Evolutionary conservation across 441 rosid genomes (phyloP), one percentile per base, ranked within the genome.

Genomic region (Populus hybrid): DNA sequence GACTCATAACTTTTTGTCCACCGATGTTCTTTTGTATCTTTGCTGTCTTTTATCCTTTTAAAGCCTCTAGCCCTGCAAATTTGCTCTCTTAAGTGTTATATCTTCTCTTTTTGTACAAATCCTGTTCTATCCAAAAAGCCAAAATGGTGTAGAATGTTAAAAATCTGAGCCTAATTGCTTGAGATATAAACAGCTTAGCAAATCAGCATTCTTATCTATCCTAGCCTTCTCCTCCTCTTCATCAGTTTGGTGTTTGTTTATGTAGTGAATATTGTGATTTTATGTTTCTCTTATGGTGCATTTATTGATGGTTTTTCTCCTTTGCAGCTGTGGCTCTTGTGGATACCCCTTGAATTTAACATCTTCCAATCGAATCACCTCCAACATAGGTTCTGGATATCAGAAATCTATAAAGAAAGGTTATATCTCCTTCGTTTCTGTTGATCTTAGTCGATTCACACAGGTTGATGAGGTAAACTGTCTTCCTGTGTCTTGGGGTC

Each of bases 381-480:
- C 89, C 67, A 78, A 78, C 59, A 79, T 82, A 74, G 85, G 80
- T 73, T 79, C 88, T 3, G 85, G 82, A 28, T 86, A 85, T 77
- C 82, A 57, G 12, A 87, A 87, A 84, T 87, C 86, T 73, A 79
- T 79, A 73, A 87, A 86, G 89, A 88, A 87, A 79, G 92, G 91
- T 28, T 77, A 57, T 32, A 78, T 85, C 79, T 82, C 92, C 79
- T 91, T 87, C 78, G 71, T 74, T 30, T 71, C 89, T 18, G 79
- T 90, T 81, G 91, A 90, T 78, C 91, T 87, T 59, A 91, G 90
- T 72, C 83, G 91, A 79, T 91, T 90, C 87, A 89, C 94, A 16
- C 91, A 89, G 76, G 87, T 91, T 36, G 94, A 91, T 40, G 88
- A 88, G 88, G 86, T 90, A 69, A 85, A 82, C 70, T 90, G 92